Percentiles rank a stretch among this genome's conserved stretches.
phyloP scores from a whole-genome alignment of 148 eudicot species.

The Cornus suecica region DNA sequence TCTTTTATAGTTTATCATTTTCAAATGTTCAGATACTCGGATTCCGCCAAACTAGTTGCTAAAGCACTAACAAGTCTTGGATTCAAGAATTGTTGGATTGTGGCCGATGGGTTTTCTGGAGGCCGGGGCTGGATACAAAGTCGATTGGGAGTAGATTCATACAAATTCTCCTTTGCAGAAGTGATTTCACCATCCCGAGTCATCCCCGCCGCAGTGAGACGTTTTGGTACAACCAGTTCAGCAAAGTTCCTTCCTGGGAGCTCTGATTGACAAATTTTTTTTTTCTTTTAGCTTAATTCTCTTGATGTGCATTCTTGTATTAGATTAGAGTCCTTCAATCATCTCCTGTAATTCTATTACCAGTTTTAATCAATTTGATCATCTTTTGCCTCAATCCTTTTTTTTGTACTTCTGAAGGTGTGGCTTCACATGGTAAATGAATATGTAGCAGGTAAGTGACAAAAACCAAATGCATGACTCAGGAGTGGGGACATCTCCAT shows the following conservation, averaged over 20 bases:
- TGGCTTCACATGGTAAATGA: too few relatives aligned
- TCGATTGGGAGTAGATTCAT: constrained; percentile 68
- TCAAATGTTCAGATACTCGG: constrained; percentile 46
- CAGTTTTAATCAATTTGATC: not conserved
- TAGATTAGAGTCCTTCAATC: not conserved
- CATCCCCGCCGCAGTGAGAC: constrained; percentile 48
- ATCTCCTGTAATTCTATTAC: constrained; percentile 4
- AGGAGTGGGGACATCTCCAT: too few relatives aligned
- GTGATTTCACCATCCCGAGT: constrained; percentile 65
- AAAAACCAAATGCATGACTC: too few relatives aligned
- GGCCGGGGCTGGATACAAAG: constrained; percentile 77
- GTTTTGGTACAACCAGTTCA: constrained; percentile 46
- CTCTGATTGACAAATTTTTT: constrained; percentile 36
- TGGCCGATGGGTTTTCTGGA: constrained; percentile 82
- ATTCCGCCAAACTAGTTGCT: constrained; percentile 69
- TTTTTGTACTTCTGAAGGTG: too few relatives aligned
- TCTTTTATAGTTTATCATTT: not conserved
- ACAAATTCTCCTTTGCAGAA: constrained; percentile 54
- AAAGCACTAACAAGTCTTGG: constrained; percentile 61
- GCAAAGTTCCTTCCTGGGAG: constrained; percentile 54
- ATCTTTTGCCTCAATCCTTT: not conserved
- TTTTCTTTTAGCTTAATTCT: not conserved
- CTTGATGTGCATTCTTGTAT: not conserved
- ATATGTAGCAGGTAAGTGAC: too few relatives aligned
- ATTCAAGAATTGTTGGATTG: constrained; percentile 68